phyloP scores from a whole-genome alignment of 2,329 filamentous ascomycete genomes.

The Colletotrichum melonis region DNA sequence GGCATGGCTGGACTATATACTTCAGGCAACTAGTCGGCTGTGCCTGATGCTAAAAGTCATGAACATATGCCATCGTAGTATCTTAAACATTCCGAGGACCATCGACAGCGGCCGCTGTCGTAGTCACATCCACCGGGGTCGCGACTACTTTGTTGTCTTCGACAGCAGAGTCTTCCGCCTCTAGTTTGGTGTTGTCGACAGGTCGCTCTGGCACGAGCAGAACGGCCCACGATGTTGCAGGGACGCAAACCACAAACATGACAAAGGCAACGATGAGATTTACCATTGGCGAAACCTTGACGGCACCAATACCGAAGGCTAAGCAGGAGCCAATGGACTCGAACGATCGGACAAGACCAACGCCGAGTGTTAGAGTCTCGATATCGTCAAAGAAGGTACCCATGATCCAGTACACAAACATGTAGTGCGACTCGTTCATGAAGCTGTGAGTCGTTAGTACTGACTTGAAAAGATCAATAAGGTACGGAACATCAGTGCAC shows the following conservation, averaged over 20 bases:
- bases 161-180: not conserved
- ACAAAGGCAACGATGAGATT: conserved; percentile 60
- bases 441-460: conserved; percentile 44
- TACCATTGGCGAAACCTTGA: conserved; percentile 56
- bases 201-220: conserved; percentile 51
- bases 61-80: not conserved
- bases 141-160: not conserved
- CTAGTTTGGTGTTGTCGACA: conserved; percentile 33
- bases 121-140: conserved; percentile 14
- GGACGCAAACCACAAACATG: conserved; percentile 57
- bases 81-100: conserved; percentile 1
- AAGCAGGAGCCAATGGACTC: conserved; percentile 60
- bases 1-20: not conserved
- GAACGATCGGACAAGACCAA: conserved; percentile 59
- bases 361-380: conserved; percentile 60
- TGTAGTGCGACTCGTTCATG: conserved; percentile 63
- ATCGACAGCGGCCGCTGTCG: not conserved
- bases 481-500: conserved; percentile 4
- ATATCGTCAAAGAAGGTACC: conserved; percentile 63
- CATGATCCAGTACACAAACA: conserved; percentile 64
- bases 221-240: conserved; percentile 48
- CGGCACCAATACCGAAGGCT: conserved; percentile 59
- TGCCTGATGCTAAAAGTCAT: not conserved
- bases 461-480: not conserved
- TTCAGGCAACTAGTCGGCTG: not conserved